phyloP scores from a whole-genome alignment of 345 rosid genomes.

The Acer saccharum region DNA sequence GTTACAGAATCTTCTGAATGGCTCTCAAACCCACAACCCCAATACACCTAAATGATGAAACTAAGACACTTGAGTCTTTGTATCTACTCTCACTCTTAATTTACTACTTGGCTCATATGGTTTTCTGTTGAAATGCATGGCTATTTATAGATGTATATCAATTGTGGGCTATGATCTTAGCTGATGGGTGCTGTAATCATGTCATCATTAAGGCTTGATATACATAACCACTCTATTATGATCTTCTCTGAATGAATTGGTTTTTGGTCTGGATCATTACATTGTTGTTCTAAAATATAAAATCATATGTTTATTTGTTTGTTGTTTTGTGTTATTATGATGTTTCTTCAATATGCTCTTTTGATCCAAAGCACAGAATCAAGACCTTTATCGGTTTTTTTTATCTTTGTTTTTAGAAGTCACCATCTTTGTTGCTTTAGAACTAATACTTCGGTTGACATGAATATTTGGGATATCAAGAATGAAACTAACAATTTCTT shows the following conservation, averaged over 20 bases:
- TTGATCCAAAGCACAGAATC: background rate
- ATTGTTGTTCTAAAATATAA: background rate
- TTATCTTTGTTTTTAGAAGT: background rate
- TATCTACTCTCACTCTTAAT: background rate
- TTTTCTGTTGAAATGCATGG: background rate
- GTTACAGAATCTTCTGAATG: background rate
- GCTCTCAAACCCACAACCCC: background rate
- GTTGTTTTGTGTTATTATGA: background rate
- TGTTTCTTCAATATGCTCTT: background rate
- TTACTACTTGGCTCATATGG: background rate
- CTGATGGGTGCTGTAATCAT: background rate
- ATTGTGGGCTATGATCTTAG: no score
- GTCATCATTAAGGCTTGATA: background rate
- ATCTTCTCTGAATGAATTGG: background rate
- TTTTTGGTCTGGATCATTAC: background rate
- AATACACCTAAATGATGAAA: background rate
- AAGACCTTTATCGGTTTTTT: background rate
- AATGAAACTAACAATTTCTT: background rate
- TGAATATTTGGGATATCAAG: background rate
- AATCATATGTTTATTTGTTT: background rate
- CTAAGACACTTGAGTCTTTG: no score
- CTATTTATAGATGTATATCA: background rate
- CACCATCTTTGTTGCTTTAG: background rate
- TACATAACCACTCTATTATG: background rate
- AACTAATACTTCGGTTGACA: background rate